Conservation (phyloP, 257 asterid genomes). For the Thymus quinquecostatus region DNA sequence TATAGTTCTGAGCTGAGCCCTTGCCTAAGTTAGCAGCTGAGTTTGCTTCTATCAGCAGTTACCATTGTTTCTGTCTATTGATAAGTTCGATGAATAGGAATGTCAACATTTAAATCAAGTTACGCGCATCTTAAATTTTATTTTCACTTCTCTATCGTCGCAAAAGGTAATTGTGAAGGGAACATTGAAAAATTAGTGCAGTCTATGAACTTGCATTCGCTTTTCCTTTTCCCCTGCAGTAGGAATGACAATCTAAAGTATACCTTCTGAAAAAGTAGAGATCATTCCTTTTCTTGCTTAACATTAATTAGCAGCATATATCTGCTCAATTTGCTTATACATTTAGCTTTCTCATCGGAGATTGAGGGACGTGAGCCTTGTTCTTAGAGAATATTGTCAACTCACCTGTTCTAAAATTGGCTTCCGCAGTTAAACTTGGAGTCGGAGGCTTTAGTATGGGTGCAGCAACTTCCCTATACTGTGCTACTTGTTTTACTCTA, state of each 20-base stretch:
- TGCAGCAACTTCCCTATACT: constrained; percentile 78
- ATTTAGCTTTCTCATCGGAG: neutral
- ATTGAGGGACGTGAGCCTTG: neutral
- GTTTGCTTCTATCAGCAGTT: neutral
- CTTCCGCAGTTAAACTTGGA: constrained; percentile 75
- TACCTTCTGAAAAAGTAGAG: neutral
- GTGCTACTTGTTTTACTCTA: constrained; percentile 67
- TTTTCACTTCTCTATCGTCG: neutral
- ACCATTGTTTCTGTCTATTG: neutral
- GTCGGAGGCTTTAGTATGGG: constrained; percentile 98
- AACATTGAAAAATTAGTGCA: neutral
- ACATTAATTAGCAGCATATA: neutral
- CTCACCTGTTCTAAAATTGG: constrained; percentile 8
- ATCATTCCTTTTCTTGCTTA: neutral
- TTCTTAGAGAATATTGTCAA: neutral
- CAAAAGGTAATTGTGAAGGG: neutral
- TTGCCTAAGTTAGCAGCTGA: neutral
- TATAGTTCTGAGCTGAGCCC: neutral
- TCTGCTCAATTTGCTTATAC: constrained; percentile 17
- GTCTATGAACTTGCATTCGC: neutral
- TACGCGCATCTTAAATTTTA: neutral
- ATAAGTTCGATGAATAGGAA: no score
- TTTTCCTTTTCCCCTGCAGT: neutral
- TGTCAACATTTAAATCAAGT: no score
- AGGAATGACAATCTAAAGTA: neutral